Evolutionary conservation across 441 rosid species (phyloP), one percentile per base, ranked within the genome.

Genomic region (Kokia cookei): DNA sequence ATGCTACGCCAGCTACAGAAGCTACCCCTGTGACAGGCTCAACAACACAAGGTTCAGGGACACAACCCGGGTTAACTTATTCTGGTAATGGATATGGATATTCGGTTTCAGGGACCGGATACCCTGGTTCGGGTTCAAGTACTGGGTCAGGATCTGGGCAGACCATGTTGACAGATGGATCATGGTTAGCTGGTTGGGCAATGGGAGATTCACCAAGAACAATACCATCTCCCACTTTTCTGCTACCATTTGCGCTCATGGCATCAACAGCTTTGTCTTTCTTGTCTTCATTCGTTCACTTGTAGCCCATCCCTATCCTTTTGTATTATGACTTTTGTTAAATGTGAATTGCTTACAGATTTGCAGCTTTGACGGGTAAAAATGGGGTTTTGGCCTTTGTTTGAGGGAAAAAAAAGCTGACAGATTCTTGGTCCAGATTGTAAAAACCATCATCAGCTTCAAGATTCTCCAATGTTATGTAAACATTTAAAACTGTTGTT

Each of bases 161-260:
- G 74, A 78, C 97, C 10, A 75, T 85, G 84, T 54, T 90, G 59
- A 84, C 85, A 15, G 99, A 94, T 29, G 97, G 94, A 22, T 86
- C 98, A 10, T 94, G 95, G 93, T 72, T 94, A 80, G 97, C 96
- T 61, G 96, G 97, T 69, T 81, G 93, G 74, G 99, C 98, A 73
- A 88, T 92, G 95, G 98, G 99, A 62, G 89, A 81, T 42, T 86
- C 98, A 0, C 40, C 79, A 29, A 83, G 83, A 80, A 17, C 80
- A 47, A 37, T 37, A 37, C 40, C 40, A 37, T 76, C 82, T 8
- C 78, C 82, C 8, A n/a, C 75, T 64, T 71, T 69, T 48, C 63
- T 76, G 0, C 73, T 76, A 0, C 75, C 75, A 51, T 66, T 48
- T 50, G 50, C 75, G 48, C 27, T 79, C 7, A n/a, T 76, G 17